A percentile compares a stretch with the other conserved stretches of the same genome.
phyloP scores from a whole-genome alignment of 768 basidiomycete genomes.

The Suillus subalutaceus region DNA sequence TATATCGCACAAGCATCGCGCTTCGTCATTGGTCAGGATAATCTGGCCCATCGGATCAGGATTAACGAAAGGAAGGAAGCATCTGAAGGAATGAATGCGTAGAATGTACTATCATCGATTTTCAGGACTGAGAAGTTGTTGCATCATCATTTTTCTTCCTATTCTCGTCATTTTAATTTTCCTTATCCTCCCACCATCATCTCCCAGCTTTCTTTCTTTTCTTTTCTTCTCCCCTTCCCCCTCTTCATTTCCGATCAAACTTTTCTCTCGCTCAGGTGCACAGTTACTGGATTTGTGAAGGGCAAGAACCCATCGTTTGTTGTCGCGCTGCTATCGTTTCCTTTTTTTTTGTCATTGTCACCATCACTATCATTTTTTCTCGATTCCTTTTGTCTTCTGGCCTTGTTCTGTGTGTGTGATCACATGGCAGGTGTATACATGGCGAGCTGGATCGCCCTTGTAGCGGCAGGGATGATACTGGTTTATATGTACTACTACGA shows the following conservation, averaged over 20 bases:
- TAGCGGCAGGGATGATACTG: background rate
- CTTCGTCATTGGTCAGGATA: constrained; percentile 13
- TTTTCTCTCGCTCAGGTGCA: background rate
- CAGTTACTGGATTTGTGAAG: constrained; percentile 22
- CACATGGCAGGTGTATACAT: constrained; percentile 21
- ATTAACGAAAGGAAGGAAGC: constrained; percentile 5
- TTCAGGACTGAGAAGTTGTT: constrained; percentile 12
- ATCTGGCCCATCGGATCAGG: background rate
- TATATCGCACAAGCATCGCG: constrained; percentile 2
- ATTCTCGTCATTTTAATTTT: constrained; percentile 16
- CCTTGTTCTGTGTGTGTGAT: background rate
- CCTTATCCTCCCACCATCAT: constrained; percentile 6
- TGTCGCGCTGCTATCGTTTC: constrained; percentile 23
- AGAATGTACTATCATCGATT: constrained; percentile 11
- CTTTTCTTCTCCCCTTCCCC: constrained; percentile 8
- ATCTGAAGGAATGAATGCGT: constrained; percentile 6
- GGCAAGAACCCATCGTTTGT: constrained; percentile 14
- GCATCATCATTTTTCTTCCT: constrained; percentile 18
- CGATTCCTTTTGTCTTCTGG: background rate
- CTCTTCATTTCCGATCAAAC: background rate
- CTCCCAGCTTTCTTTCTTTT: constrained; percentile 14
- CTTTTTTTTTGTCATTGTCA: constrained; percentile 12
- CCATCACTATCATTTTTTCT: constrained; percentile 10
- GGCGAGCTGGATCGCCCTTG: constrained; percentile 13
- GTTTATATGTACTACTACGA: constrained; percentile 7